A percentile compares a stretch with the other conserved stretches of the same genome.
These are phyloP conservation scores for Leccinum ponderosum DNA, from an alignment of 1,284 basidiomycete species.

Conservation along the genomic window DNA sequence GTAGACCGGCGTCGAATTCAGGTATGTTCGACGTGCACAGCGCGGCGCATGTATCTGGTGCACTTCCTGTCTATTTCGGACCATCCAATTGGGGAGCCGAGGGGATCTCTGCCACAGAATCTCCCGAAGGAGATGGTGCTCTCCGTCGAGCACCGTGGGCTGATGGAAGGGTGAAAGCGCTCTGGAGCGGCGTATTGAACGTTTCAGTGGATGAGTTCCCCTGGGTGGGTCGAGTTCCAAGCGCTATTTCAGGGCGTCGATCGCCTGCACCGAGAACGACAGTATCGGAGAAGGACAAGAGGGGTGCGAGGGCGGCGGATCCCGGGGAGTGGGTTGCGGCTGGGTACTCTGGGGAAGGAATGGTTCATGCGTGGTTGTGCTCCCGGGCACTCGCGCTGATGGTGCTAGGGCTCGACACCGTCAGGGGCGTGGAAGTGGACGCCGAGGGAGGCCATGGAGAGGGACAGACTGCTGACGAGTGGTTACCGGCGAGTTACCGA, in stretches of 20 bases:
- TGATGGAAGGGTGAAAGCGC: slow-evolving; percentile 44
- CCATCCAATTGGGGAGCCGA: slow-evolving; percentile 39
- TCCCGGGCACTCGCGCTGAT: slow-evolving; percentile 57
- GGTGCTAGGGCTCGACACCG: slow-evolving; percentile 43
- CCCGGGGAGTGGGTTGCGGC: slow-evolving; percentile 56
- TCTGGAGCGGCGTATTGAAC: slow-evolving; percentile 64
- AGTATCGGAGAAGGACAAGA: slow-evolving; percentile 3
- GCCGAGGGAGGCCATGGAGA: slow-evolving; percentile 24
- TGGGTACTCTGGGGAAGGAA: slow-evolving; percentile 66
- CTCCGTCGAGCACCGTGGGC: slow-evolving; percentile 20
- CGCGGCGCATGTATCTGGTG: slow-evolving; percentile 46
- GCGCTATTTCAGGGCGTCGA: slow-evolving; percentile 35
- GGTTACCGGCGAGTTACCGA: slow-evolving; percentile 52
- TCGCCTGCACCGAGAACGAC: slow-evolving; percentile 10
- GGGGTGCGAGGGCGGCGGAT: slow-evolving; percentile 10
- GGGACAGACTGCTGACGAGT: slow-evolving; percentile 34
- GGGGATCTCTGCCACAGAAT: slow-evolving; percentile 11
- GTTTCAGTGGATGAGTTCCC: slow-evolving; percentile 52
- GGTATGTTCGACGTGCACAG: slow-evolving; percentile 42
- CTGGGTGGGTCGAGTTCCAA: slow-evolving; percentile 58
- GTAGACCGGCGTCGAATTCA: slow-evolving; percentile 42
- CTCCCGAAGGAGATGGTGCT: background rate
- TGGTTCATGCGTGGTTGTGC: slow-evolving; percentile 66
- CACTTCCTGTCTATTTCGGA: slow-evolving; percentile 50
- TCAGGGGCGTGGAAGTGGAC: slow-evolving; percentile 22